These are phyloP conservation scores for Trebouxia gelatinosa DNA, from an alignment of 163 green algal species.

Conservation along the genomic window DNA sequence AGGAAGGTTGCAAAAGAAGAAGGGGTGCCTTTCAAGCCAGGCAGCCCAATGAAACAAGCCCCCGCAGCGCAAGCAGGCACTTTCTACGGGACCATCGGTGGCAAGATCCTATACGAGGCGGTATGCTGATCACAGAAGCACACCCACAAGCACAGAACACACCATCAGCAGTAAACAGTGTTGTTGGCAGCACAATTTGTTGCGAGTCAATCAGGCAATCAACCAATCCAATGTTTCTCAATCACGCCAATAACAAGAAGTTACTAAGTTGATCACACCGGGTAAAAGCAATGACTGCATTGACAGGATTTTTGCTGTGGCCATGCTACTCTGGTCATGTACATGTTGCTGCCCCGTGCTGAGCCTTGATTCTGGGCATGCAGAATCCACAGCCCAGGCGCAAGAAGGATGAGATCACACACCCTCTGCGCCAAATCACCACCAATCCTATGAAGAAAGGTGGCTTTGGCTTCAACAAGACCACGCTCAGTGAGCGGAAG, in stretches of 20 bases:
- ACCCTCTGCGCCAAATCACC: conserved; percentile 49
- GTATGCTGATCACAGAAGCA: conserved; percentile 42
- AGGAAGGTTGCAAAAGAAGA: not conserved
- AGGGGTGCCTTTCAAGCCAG: conserved; percentile 45
- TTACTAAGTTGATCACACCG: not conserved
- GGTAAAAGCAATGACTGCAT: not conserved
- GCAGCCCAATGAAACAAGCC: conserved; percentile 52
- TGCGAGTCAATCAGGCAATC: not conserved
- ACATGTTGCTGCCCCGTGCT: not conserved
- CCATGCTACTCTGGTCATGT: not conserved
- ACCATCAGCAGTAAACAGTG: too few species aligned
- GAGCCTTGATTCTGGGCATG: not conserved
- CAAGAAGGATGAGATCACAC: conserved; percentile 46
- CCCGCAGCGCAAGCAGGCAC: conserved; percentile 40
- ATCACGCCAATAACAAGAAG: not conserved
- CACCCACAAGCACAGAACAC: too few species aligned
- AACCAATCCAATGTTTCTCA: not conserved
- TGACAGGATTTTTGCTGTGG: not conserved
- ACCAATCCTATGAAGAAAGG: conserved; percentile 58
- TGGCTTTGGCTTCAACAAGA: conserved; percentile 58
- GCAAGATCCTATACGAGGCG: conserved; percentile 49
- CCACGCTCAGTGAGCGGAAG: conserved; percentile 52
- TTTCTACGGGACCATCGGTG: conserved; percentile 49
- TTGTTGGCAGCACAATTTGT: not conserved
- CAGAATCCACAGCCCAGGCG: conserved; percentile 27